phyloP scores from a whole-genome alignment of 352 stramenopile species.

The Globisporangium lucens region DNA sequence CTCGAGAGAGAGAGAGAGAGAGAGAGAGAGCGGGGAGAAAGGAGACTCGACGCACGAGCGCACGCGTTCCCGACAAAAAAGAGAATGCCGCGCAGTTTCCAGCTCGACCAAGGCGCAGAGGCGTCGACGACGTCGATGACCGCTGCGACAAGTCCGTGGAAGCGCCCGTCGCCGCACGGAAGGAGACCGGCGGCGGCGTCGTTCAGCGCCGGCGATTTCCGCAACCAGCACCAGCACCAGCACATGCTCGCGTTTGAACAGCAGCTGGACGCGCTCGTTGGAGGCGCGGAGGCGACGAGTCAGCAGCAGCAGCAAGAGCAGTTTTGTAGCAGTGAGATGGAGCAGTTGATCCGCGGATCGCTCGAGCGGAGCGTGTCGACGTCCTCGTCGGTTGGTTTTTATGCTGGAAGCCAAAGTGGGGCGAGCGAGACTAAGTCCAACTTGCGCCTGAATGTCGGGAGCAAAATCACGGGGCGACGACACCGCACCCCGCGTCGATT shows the following conservation, averaged over 20 bases:
- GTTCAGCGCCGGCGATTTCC: constrained; percentile 24
- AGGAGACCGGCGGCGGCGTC: constrained; percentile 18
- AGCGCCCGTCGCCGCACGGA: not conserved
- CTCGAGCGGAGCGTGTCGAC: constrained; percentile 15
- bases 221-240: constrained; percentile 15
- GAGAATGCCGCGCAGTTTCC: constrained; percentile 15
- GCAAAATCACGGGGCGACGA: constrained; percentile 58
- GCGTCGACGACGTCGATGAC: constrained; percentile 10
- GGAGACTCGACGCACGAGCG: not conserved
- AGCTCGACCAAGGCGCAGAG: constrained; percentile 6
- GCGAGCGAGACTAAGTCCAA: constrained; percentile 3
- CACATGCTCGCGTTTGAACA: constrained; percentile 16
- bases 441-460: not conserved
- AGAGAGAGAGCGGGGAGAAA: not conserved
- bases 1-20: not conserved
- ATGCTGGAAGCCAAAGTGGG: constrained; percentile 4
- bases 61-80: not conserved
- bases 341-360: not conserved
- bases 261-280: constrained; percentile 17
- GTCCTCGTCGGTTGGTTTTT: constrained; percentile 9
- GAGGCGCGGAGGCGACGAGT: constrained; percentile 6
- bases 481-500: constrained; percentile 59
- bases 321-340: constrained; percentile 3
- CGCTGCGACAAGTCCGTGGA: constrained; percentile 14
- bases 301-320: constrained; percentile 9